Evolutionary conservation across 1,284 basidiomycete species (phyloP), one percentile per base, ranked within the genome.

Genomic region (Ceratobasidium sp.): DNA sequence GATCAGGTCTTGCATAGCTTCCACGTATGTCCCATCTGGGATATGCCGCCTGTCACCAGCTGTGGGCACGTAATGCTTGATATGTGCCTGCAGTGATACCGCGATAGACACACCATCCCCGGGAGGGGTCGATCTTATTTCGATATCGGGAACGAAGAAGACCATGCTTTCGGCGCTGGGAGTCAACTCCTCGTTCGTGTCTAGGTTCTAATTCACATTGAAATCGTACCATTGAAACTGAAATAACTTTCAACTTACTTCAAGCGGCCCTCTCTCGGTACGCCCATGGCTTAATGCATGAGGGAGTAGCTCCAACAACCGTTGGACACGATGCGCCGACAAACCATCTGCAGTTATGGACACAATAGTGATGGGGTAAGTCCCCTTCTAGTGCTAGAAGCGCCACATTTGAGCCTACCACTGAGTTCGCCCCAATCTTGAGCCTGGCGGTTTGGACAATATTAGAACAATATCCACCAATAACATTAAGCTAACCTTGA

Each of bases 401-500:
- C 8, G 34, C 8, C 34, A 34, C 34, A 34, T 34, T 34, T 34
- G 34, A 8, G 34, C 34, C 8, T 34, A 34, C 34, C 8, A 8
- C 34, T 8, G 34, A 34, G 8, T 34, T 34, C 34, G 34, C 34
- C 34, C 34, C 34, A 34, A 34, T 34, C 34, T 34, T 34, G 34
- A 34, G 34, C 34, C 34, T 34, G 34, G 8, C 8, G 2, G 34
- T 34, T 34, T 34, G 34, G 8, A 34, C 22, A 73, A 43, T 65
- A 9, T 13, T 7, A 48, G 19, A 19, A 48, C 41, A 53, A n/a
- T 13, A 8, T 16, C 14, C 6, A 53, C 2, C 4, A 37, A 46
- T 46, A 46, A 46, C 43, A 46, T 24, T 51, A 27, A 0, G 27
- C 74, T n/a, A 71, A 86, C 89, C 84, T 90, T 89, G 62, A 90